Percentiles rank a stretch among this genome's conserved stretches.
phyloP scores from a whole-genome alignment of 805 yeast species.

The Saturnispora zaruensis region DNA sequence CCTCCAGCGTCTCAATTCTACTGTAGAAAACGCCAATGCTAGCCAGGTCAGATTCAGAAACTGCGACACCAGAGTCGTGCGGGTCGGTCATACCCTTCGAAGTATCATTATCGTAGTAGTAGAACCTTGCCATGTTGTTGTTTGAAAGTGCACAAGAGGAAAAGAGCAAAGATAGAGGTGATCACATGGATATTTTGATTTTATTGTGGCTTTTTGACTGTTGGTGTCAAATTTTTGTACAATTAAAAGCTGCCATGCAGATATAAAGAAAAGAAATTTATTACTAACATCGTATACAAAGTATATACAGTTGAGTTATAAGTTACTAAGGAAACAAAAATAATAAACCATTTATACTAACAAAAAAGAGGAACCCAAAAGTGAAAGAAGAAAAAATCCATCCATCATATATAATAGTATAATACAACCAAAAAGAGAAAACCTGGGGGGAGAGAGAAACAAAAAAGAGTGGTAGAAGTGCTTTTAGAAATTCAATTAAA shows the following conservation, averaged over 20 bases:
- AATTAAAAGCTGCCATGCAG: background rate
- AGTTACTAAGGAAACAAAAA: background rate
- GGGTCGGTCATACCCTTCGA: slow-evolving; percentile 53
- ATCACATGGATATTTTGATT: background rate
- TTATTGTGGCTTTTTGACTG: background rate
- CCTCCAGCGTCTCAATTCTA: slow-evolving; percentile 39
- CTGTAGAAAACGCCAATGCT: slow-evolving; percentile 63
- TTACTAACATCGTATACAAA: background rate
- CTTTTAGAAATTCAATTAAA: slow-evolving; percentile 1
- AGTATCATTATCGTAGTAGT: slow-evolving; percentile 57
- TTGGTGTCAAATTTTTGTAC: background rate
- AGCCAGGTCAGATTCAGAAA: slow-evolving; percentile 40
- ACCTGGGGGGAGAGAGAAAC: background rate
- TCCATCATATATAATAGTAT: background rate
- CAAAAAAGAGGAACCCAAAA: background rate
- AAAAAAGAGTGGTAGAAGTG: background rate
- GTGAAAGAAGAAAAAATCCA: background rate
- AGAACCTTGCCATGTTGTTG: slow-evolving; percentile 24
- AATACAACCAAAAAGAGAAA: background rate
- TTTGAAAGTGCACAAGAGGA: background rate
- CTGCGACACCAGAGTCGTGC: slow-evolving; percentile 62
- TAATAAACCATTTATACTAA: background rate
- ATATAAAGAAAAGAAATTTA: background rate
- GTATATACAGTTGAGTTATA: background rate
- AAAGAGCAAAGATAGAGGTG: background rate